A percentile compares a stretch with the other conserved stretches of the same genome.
Evolutionary conservation across 805 yeast genomes (phyloP).

Genomic region (Lipomyces sp.): DNA sequence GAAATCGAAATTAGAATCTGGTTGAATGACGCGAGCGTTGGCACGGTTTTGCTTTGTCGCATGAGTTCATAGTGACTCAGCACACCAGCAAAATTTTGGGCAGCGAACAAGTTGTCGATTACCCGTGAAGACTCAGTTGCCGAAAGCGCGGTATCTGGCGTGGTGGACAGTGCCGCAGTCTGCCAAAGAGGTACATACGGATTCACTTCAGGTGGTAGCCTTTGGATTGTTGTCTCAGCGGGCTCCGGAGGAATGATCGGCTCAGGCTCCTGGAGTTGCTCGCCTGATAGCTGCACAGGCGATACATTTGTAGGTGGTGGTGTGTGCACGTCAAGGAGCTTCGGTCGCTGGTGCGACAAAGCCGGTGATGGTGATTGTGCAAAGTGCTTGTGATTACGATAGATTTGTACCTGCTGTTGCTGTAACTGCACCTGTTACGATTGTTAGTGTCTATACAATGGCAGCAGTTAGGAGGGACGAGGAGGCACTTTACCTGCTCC

Average conservation of each 20-base stretch:
- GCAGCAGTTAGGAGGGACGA: slow-evolving; percentile 18
- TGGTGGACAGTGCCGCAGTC: slow-evolving; percentile 1
- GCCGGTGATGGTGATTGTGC: slow-evolving; percentile 29
- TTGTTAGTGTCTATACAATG: slow-evolving; percentile 23
- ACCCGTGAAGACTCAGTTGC: background rate
- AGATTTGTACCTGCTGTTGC: slow-evolving; percentile 24
- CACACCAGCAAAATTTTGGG: slow-evolving; percentile 20
- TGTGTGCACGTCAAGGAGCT: background rate
- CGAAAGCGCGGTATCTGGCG: background rate
- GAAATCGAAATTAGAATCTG: slow-evolving; percentile 19
- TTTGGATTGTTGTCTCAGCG: background rate
- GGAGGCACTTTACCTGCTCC: slow-evolving; percentile 16
- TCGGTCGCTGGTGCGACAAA: background rate
- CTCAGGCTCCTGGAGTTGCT: background rate
- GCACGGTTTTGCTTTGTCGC: slow-evolving; percentile 8
- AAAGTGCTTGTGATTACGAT: slow-evolving; percentile 37
- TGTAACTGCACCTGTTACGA: slow-evolving; percentile 3
- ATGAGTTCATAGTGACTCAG: slow-evolving; percentile 20
- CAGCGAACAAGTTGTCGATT: slow-evolving; percentile 10
- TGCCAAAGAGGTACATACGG: background rate
- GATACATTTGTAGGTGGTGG: background rate
- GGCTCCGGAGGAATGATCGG: background rate
- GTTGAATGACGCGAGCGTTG: slow-evolving; percentile 19
- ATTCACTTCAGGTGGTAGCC: background rate
- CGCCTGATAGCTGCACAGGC: background rate